Base-by-base conservation (phyloP, 1,284 basidiomycete genomes). In the Ganoderma meredithae region DNA sequence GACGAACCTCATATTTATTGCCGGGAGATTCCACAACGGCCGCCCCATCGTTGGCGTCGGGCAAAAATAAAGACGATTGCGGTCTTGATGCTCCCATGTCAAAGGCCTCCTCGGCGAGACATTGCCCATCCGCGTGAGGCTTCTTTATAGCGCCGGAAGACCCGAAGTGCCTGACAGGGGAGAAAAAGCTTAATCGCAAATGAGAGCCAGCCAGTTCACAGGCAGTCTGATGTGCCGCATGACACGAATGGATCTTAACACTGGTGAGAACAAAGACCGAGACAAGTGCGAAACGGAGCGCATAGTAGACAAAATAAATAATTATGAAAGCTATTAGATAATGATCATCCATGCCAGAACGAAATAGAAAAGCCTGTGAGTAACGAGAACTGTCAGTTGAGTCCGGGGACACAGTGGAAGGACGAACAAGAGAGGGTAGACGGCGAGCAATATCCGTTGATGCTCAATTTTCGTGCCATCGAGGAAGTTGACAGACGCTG, bases 311-410 rank as follows among this genome's bases (percentile, higher is more conserved):
- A 60, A 40, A 4, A 40, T 43, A 60, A 27, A 59, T 59, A 27
- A 60, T 27, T 25, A 43, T 25, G 15, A 60, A 58, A 40, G 73
- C 69, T 78, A 81, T 72, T 95, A 93, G 73, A 97, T 96, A 76
- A 97, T 85, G 73, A 97, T 96, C 95, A 97, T 96, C 95, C 95
- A 96, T 15, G 95, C 93, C 41, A 97, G 81, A 72, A 95, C 87
- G 79, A 94, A 95, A 76, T 95, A 95, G 77, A 95, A 95, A 52
- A 95, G 81, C 47, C 93, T 95, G 73, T 1, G 9, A 39, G 33
- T 3, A 25, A n/a, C 13, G 0, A 22, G 22, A 3, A 40, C 22
- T 43, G 27, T 43, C 31, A 17, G 19, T 31, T 13, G 40, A 67
- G 58, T 22, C n/a, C 33, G 39, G 33, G 40, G 61, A 49, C 40